A percentile compares a stretch with the other conserved stretches of the same genome.
phyloP scores from a whole-genome alignment of 441 rosid genomes.

The Capsella rubella region DNA sequence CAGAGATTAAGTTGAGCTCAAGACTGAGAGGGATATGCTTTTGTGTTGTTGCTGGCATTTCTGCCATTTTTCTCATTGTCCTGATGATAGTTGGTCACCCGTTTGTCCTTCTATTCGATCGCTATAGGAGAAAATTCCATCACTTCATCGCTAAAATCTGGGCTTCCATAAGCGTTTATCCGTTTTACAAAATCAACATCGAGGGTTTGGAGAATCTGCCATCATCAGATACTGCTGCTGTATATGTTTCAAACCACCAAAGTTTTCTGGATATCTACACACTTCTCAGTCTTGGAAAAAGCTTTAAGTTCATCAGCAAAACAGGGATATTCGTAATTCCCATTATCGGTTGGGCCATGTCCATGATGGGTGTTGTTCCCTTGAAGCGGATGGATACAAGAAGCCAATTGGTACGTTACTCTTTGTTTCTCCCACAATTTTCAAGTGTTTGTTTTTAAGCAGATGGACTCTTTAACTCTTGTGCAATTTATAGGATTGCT shows the following conservation, averaged over 20 bases:
- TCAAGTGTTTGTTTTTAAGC: slow-evolving; percentile 15
- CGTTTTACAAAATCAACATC: slow-evolving; percentile 62
- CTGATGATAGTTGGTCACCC: slow-evolving; percentile 79
- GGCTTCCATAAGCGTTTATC: slow-evolving; percentile 65
- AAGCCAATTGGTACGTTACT: slow-evolving; percentile 79
- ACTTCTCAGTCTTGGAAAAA: slow-evolving; percentile 83
- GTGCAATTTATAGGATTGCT: slow-evolving; percentile 64
- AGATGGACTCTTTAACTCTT: slow-evolving; percentile 22
- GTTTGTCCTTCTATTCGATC: slow-evolving; percentile 78
- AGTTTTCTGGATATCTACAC: slow-evolving; percentile 90
- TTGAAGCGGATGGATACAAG: slow-evolving; percentile 88
- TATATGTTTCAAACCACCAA: slow-evolving; percentile 92
- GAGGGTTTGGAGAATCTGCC: slow-evolving; percentile 90
- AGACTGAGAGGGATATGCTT: slow-evolving; percentile 85
- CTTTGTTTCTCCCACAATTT: slow-evolving; percentile 10
- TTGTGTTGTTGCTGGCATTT: slow-evolving; percentile 61
- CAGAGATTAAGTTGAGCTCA: slow-evolving; percentile 66
- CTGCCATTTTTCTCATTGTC: slow-evolving; percentile 69
- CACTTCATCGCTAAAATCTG: slow-evolving; percentile 77
- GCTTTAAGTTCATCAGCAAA: slow-evolving; percentile 95
- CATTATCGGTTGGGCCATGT: slow-evolving; percentile 95
- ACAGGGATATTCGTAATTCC: slow-evolving; percentile 79
- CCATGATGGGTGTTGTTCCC: slow-evolving; percentile 81
- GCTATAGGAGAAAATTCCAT: slow-evolving; percentile 75
- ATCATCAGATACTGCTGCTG: slow-evolving; percentile 73